These are phyloP conservation scores for Ustilago hordei DNA, from an alignment of 1,284 basidiomycete genomes.

Conservation along the genomic window DNA sequence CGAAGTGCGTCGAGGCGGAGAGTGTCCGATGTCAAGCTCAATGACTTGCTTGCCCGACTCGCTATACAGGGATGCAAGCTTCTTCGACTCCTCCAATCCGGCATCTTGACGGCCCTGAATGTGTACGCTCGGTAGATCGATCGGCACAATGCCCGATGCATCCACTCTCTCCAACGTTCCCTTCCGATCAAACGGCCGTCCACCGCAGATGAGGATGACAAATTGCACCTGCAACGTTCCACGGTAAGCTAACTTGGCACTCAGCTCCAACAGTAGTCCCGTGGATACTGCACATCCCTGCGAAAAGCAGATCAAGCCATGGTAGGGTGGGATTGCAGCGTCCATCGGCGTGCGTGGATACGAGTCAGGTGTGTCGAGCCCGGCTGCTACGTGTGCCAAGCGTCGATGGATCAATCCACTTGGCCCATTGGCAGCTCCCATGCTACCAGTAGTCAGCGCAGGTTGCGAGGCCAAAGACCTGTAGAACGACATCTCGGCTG, in stretches of 20 bases:
- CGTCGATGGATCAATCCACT: not conserved
- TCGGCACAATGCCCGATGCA: constrained; percentile 1
- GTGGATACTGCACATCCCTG: constrained; percentile 50
- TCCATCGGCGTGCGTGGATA: constrained; percentile 23
- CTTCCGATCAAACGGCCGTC: constrained; percentile 31
- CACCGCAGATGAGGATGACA: constrained; percentile 44
- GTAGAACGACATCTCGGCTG: not conserved
- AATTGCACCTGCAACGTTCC: constrained; percentile 23
- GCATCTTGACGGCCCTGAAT: constrained; percentile 39
- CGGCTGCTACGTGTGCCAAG: not conserved
- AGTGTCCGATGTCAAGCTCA: constrained; percentile 48
- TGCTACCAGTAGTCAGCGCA: not conserved
- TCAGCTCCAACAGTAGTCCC: constrained; percentile 29
- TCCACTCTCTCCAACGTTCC: constrained; percentile 34
- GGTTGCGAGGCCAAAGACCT: not conserved
- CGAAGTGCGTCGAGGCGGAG: constrained; percentile 35
- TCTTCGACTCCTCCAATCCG: constrained; percentile 28
- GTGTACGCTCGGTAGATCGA: constrained; percentile 33
- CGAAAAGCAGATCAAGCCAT: constrained; percentile 52
- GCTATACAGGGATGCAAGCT: constrained; percentile 25
- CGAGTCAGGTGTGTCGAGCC: constrained; percentile 26
- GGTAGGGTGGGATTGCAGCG: constrained; percentile 4
- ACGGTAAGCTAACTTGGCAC: not conserved
- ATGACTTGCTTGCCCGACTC: constrained; percentile 29
- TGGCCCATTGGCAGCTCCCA: not conserved